phyloP scores from a whole-genome alignment of 768 basidiomycete species.

The Leccinum uliginosum region DNA sequence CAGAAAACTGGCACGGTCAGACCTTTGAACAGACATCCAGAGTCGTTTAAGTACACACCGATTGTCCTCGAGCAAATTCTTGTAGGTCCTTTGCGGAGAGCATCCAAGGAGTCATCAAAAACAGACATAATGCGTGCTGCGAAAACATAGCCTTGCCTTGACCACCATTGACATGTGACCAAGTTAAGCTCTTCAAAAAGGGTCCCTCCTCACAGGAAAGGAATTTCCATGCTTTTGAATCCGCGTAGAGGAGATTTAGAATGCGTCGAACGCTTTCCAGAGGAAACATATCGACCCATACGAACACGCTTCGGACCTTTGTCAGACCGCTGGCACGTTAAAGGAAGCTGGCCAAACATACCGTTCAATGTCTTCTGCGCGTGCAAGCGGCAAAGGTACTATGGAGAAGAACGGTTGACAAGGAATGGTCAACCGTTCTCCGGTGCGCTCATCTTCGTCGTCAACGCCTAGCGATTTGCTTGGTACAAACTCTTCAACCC shows the following conservation, averaged over 20 bases:
- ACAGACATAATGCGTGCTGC: constrained; percentile 24
- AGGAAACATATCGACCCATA: constrained; percentile 50
- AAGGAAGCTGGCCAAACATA: constrained; percentile 19
- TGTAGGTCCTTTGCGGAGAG: constrained; percentile 32
- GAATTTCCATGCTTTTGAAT: constrained; percentile 30
- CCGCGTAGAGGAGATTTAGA: constrained; percentile 30
- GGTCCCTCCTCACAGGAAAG: constrained; percentile 18
- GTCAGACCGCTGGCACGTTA: constrained; percentile 1
- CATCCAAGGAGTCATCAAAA: constrained; percentile 40
- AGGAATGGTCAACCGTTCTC: constrained; percentile 42
- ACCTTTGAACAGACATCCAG: not conserved
- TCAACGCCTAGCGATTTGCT: constrained; percentile 30
- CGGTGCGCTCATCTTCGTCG: constrained; percentile 37
- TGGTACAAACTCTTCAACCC: constrained; percentile 38
- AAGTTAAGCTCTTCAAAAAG: constrained; percentile 25
- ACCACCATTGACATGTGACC: constrained; percentile 20
- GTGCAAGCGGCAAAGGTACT: constrained; percentile 30
- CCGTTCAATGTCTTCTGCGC: constrained; percentile 42
- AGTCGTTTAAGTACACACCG: constrained; percentile 11
- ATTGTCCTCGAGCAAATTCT: constrained; percentile 26
- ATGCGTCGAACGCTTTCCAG: constrained; percentile 46
- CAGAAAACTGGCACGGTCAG: constrained; percentile 18
- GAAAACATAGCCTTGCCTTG: constrained; percentile 10
- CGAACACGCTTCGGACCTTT: constrained; percentile 33
- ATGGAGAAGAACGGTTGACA: constrained; percentile 38